Evolutionary conservation across 2,329 filamentous ascomycete species (phyloP).

Genomic region (Microdochium trichocladiopsis): DNA sequence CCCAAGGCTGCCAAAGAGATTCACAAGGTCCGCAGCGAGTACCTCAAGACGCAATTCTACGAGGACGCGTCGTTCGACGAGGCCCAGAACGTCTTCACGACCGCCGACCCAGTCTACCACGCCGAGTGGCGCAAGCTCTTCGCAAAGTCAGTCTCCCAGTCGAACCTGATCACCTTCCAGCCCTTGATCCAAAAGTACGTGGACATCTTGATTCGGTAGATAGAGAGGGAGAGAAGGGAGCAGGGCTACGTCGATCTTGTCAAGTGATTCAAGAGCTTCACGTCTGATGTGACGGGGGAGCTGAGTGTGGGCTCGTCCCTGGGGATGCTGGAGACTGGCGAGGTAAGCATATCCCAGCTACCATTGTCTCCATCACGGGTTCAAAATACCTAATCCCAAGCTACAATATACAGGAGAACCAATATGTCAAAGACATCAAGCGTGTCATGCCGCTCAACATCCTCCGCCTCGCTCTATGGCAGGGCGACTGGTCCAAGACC

Average conservation of each 20-base stretch:
- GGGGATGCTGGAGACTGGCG: slow-evolving; percentile 34
- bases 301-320: slow-evolving; percentile 45
- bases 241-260: slow-evolving; percentile 31
- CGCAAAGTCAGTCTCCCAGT: slow-evolving; percentile 29
- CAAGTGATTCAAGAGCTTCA: slow-evolving; percentile 43
- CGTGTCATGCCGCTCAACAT: slow-evolving; percentile 9
- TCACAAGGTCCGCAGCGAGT: slow-evolving; percentile 19
- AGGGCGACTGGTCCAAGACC: slow-evolving; percentile 10
- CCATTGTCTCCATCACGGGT: too few species aligned
- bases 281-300: slow-evolving; percentile 41
- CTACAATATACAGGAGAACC: too few species aligned
- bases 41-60: slow-evolving; percentile 18
- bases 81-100: slow-evolving; percentile 30
- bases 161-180: slow-evolving; percentile 21
- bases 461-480: slow-evolving; percentile 12
- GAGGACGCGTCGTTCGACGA: slow-evolving; percentile 3
- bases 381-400: too few species aligned
- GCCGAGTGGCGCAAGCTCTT: slow-evolving; percentile 32
- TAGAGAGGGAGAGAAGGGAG: slow-evolving; percentile 31
- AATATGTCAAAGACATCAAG: slow-evolving; percentile 28
- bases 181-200: slow-evolving; percentile 26
- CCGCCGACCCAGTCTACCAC: slow-evolving; percentile 29
- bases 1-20: slow-evolving; percentile 13
- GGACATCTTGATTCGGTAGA: slow-evolving; percentile 30
- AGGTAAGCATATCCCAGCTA: too few species aligned